phyloP scores from a whole-genome alignment of 768 basidiomycete species.

The Collybiopsis confluens region DNA sequence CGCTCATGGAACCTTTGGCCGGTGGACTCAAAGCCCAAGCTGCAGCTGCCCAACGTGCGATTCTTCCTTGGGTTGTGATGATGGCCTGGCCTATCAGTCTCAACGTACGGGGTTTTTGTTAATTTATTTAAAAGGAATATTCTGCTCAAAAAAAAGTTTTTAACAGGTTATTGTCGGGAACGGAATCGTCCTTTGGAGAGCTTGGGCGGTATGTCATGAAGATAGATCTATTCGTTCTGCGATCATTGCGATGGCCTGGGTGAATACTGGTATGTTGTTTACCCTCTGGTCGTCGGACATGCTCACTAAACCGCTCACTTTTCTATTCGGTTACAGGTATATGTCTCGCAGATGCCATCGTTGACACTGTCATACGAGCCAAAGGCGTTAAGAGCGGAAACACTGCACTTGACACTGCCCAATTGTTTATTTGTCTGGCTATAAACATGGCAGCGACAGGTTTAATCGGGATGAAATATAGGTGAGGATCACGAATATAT shows the following conservation, averaged over 20 bases:
- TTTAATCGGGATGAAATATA: background rate
- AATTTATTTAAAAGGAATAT: too few relatives aligned
- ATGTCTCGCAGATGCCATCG: conserved; percentile 1
- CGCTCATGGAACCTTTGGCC: conserved; percentile 1
- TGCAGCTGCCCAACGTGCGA: background rate
- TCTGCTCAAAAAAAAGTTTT: too few relatives aligned
- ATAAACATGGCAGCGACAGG: background rate
- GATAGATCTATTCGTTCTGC: background rate
- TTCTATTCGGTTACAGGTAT: too few relatives aligned
- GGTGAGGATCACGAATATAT: background rate
- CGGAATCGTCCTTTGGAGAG: background rate
- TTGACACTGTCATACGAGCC: background rate
- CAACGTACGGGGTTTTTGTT: too few relatives aligned
- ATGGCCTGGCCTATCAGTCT: conserved; percentile 2
- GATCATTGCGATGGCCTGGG: background rate
- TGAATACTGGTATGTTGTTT: background rate
- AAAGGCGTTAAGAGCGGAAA: conserved; percentile 2
- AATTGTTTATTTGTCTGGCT: background rate
- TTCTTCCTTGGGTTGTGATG: conserved; percentile 1
- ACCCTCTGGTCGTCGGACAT: too few relatives aligned
- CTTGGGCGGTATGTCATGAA: background rate
- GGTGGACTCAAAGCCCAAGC: background rate
- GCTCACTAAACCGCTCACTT: too few relatives aligned
- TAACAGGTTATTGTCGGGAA: background rate
- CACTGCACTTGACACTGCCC: background rate